phyloP scores from a whole-genome alignment of 352 stramenopile species.

The Phytopythium mirpurense region DNA sequence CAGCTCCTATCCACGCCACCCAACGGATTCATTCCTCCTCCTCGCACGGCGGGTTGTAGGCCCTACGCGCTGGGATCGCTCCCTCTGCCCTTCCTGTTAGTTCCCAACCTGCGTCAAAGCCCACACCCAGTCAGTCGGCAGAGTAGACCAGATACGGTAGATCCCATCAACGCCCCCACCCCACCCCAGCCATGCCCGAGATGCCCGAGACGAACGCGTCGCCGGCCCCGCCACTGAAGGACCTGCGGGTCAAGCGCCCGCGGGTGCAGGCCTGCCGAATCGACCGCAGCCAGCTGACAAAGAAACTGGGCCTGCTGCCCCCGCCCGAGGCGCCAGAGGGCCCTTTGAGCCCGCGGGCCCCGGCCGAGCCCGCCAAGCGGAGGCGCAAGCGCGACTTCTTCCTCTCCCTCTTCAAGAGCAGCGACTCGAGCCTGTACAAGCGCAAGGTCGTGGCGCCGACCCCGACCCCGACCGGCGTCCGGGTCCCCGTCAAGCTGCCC shows the following conservation, averaged over 20 bases:
- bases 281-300: constrained; percentile 6
- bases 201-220: neutral
- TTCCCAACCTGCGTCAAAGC: neutral
- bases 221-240: neutral
- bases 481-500: constrained; percentile 26
- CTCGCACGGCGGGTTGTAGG: too few species aligned
- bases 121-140: too few species aligned
- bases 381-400: constrained; percentile 20
- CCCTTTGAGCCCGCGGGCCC: neutral
- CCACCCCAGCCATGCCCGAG: constrained; percentile 7
- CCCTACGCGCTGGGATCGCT: neutral
- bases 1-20: neutral
- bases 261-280: constrained; percentile 2
- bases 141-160: too few species aligned
- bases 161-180: too few species aligned
- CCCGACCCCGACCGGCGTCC: constrained; percentile 5
- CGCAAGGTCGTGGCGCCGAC: constrained; percentile 13
- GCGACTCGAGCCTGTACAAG: constrained; percentile 14
- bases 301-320: constrained; percentile 1
- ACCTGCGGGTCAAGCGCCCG: constrained; percentile 3
- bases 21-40: too few species aligned
- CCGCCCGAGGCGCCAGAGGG: neutral
- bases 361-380: constrained; percentile 5
- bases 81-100: neutral
- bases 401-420: constrained; percentile 16